Percentiles rank a stretch among this genome's conserved stretches.
phyloP scores from a whole-genome alignment of 805 yeast genomes.

The Saccharomycopsis schoenii region DNA sequence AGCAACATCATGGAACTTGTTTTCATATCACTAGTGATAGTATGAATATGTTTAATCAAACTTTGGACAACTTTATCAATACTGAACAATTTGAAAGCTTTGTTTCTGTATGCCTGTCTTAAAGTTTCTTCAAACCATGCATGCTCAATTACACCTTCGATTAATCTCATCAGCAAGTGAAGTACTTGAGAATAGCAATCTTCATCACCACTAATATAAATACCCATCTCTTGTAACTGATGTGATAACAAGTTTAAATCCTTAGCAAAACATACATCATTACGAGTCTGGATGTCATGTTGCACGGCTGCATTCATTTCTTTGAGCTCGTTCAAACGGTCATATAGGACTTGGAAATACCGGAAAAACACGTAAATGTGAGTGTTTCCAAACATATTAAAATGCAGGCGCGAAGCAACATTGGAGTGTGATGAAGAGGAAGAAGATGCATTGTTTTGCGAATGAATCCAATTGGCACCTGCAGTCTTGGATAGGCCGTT shows the following conservation, averaged over 20 bases:
- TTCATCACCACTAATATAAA: slow-evolving; percentile 31
- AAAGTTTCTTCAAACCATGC: slow-evolving; percentile 74
- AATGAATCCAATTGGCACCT: not conserved
- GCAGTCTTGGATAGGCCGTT: not conserved
- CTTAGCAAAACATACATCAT: slow-evolving; percentile 53
- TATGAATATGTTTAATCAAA: slow-evolving; percentile 72
- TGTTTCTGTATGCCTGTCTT: slow-evolving; percentile 71
- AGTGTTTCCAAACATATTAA: slow-evolving; percentile 65
- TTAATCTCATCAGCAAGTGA: slow-evolving; percentile 47
- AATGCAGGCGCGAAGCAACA: slow-evolving; percentile 21
- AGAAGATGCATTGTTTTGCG: not conserved
- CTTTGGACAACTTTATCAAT: slow-evolving; percentile 70
- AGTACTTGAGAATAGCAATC: slow-evolving; percentile 52
- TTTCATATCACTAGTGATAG: slow-evolving; percentile 67
- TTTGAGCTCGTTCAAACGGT: slow-evolving; percentile 57
- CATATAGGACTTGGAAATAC: slow-evolving; percentile 55
- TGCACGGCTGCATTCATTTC: slow-evolving; percentile 42
- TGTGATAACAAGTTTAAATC: slow-evolving; percentile 62
- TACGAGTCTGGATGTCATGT: slow-evolving; percentile 44
- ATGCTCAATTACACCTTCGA: slow-evolving; percentile 75
- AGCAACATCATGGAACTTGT: slow-evolving; percentile 72
- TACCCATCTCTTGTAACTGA: slow-evolving; percentile 58
- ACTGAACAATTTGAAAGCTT: slow-evolving; percentile 71
- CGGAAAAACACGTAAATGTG: slow-evolving; percentile 70
- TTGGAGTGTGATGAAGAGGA: not conserved